These are phyloP conservation scores for Euphorbia lathyris DNA, from an alignment of 345 rosid genomes.

Conservation along the genomic window DNA sequence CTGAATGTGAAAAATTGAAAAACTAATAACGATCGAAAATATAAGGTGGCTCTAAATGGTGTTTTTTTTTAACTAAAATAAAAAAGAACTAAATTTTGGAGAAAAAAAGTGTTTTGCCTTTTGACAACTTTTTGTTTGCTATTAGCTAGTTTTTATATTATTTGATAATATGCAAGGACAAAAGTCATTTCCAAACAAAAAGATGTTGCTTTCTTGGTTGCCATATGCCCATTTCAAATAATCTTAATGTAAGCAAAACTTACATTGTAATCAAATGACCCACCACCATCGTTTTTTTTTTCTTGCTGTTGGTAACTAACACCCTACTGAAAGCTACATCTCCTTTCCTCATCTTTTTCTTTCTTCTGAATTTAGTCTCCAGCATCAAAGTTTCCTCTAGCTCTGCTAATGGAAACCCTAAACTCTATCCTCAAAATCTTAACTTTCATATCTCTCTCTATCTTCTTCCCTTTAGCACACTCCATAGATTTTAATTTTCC, in stretches of 20 bases:
- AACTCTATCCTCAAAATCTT: constrained; percentile 29
- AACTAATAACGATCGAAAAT: too few relatives aligned
- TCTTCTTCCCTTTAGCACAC: constrained; percentile 34
- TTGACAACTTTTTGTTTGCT: too few relatives aligned
- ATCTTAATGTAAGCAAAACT: constrained; percentile 17
- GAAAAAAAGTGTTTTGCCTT: too few relatives aligned
- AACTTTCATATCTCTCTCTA: constrained; percentile 24
- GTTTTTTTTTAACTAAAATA: too few relatives aligned
- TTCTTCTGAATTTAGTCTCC: background rate
- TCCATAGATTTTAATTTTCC: constrained; percentile 58
- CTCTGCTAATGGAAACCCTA: constrained; percentile 35
- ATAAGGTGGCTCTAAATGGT: too few relatives aligned
- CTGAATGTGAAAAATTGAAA: too few relatives aligned
- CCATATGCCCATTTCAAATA: background rate
- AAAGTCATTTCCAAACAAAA: background rate
- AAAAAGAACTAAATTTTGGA: too few relatives aligned
- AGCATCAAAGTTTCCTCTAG: background rate
- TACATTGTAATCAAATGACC: constrained; percentile 23
- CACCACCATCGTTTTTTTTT: constrained; percentile 16
- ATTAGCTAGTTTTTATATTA: too few relatives aligned
- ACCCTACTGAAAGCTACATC: constrained; percentile 18
- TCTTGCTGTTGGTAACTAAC: constrained; percentile 30
- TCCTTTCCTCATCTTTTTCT: background rate
- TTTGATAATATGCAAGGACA: too few relatives aligned
- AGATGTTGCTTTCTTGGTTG: constrained; percentile 4